Conservation (phyloP, 805 yeast species). For the Alloascoidea hylecoeti region DNA sequence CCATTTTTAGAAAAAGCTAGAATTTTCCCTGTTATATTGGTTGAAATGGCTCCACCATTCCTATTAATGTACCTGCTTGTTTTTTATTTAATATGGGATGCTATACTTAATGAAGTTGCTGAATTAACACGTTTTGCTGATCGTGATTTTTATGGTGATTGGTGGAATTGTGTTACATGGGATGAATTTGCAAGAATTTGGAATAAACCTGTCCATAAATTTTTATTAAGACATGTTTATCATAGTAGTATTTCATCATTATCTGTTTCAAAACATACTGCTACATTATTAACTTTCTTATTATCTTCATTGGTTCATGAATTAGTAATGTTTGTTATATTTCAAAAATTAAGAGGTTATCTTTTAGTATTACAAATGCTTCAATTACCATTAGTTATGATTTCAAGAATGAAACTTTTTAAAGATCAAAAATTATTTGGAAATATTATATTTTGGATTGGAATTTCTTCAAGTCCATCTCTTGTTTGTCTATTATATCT, state of each 20-base stretch:
- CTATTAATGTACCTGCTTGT: slow-evolving; percentile 59
- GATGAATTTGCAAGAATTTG: slow-evolving; percentile 86
- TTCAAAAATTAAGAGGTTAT: slow-evolving; percentile 69
- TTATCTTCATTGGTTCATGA: slow-evolving; percentile 82
- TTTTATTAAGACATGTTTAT: slow-evolving; percentile 84
- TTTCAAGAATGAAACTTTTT: slow-evolving; percentile 48
- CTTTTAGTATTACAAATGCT: slow-evolving; percentile 70
- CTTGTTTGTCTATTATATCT: slow-evolving; percentile 74
- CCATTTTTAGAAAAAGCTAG: slow-evolving; percentile 29
- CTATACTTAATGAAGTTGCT: slow-evolving; percentile 79
- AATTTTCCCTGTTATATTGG: slow-evolving; percentile 40
- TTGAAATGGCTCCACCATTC: slow-evolving; percentile 75
- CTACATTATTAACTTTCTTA: slow-evolving; percentile 67
- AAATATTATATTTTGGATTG: slow-evolving; percentile 80
- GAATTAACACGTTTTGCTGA: slow-evolving; percentile 82
- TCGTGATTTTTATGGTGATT: slow-evolving; percentile 84
- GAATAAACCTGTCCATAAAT: slow-evolving; percentile 90
- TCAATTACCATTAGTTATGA: slow-evolving; percentile 66
- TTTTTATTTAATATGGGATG: slow-evolving; percentile 92
- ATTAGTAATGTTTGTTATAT: slow-evolving; percentile 80
- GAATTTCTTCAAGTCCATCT: slow-evolving; percentile 83
- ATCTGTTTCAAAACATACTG: slow-evolving; percentile 45
- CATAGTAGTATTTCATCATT: slow-evolving; percentile 77
- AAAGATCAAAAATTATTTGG: slow-evolving; percentile 48
- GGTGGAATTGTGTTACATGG: slow-evolving; percentile 98